A percentile compares a stretch with the other conserved stretches of the same genome.
Conservation (phyloP, 495 filamentous ascomycete genomes). For the Chaetomium fimeti region DNA sequence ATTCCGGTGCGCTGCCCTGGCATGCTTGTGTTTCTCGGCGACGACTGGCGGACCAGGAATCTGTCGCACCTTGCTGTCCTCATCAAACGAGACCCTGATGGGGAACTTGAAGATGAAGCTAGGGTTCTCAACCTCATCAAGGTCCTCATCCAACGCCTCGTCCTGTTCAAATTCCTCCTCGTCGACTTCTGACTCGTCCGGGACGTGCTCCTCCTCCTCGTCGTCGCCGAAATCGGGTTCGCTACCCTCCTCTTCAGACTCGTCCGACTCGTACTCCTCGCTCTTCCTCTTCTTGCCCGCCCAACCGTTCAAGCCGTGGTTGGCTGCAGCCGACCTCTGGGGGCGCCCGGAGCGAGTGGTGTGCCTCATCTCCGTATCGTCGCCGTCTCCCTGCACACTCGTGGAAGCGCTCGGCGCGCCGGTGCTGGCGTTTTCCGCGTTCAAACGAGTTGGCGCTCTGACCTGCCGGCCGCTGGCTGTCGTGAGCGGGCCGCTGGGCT, state of each 20-base stretch:
- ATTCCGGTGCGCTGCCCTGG: constrained; percentile 31
- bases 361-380: constrained; percentile 34
- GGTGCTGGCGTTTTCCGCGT: constrained; percentile 64
- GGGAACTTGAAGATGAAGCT: constrained; percentile 68
- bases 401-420: constrained; percentile 38
- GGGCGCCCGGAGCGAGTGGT: constrained; percentile 27
- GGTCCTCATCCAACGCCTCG: constrained; percentile 53
- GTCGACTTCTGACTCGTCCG: constrained; percentile 49
- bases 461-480: constrained; percentile 91
- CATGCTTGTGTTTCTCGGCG: constrained; percentile 23
- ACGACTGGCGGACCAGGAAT: constrained; percentile 30
- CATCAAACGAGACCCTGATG: constrained; percentile 35
- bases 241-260: constrained; percentile 63
- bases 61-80: constrained; percentile 32
- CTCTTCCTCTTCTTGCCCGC: constrained; percentile 64
- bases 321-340: constrained; percentile 42
- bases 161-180: constrained; percentile 60
- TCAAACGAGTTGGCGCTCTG: constrained; percentile 69
- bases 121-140: constrained; percentile 36
- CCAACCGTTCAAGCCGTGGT: constrained; percentile 48
- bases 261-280: constrained; percentile 69
- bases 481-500: constrained; percentile 69
- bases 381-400: constrained; percentile 39
- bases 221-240: constrained; percentile 59
- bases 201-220: constrained; percentile 57